Base-by-base conservation (phyloP, 192 early-diverging fungal species). In the Kickxella alabastrina region DNA sequence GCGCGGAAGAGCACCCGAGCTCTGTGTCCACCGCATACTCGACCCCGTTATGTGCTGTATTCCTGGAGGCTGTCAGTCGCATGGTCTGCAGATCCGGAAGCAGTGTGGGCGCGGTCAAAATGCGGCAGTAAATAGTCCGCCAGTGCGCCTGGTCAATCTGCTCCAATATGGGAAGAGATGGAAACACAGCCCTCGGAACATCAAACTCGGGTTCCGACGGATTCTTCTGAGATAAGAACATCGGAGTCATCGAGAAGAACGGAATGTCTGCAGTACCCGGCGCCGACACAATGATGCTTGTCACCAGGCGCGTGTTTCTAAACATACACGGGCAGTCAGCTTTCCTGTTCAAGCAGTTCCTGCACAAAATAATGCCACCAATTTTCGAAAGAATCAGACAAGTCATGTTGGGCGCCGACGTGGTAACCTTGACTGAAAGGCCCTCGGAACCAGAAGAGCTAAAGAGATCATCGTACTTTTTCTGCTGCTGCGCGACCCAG, bases 1-100 rank as follows among this genome's bases (percentile, higher is more conserved):
- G 63, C 31, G 48, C 52, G 4, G 51, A 42, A 4, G 63, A 74
- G 43, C 71, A 74, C 15, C 51, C 47, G 2, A 67, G 31, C 31
- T 3, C 15, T 15, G 58, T 49, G 35, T 51, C 58, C 34, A 27
- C 34, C 0, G 36, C 50, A 25, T 62, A 66, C 37, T 54, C 58
- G 18, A 53, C 17, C 0, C 12, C 4, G 1, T 15, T 21, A 10
- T 55, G 15, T 0, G 43, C 35, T 10, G 8, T 10, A 1, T 29
- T 17, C 1, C 18, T 13, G 0, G 8, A 12, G 9, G 23, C 19
- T 13, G 47, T 27, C 23, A 18, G 6, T 32, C 31, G 31, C 31
- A 12, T 32, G 31, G 31, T 32, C 31, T n/a, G 23, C 29, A 60
- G 34, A 3, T 51, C 32, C 0, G 19, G 10, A 12, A 45, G 43